Base-by-base conservation (phyloP, 2,329 filamentous ascomycete genomes). In the Coccinonectria pachysandricola region DNA sequence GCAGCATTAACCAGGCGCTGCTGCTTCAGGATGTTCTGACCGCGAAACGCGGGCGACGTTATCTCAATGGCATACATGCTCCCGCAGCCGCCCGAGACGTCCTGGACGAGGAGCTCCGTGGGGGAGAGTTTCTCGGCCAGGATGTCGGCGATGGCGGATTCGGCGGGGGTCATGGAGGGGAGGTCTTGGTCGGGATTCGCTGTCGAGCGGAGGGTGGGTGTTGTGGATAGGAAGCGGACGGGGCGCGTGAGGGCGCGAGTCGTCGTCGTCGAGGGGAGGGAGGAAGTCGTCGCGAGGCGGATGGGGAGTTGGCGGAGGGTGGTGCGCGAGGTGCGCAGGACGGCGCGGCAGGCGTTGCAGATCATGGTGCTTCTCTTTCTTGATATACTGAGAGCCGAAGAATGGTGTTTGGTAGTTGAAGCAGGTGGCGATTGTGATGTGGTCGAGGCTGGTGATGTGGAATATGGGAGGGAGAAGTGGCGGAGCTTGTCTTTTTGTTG, bases 61-160 rank as follows among this genome's bases (percentile, higher is more conserved):
- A 91, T 75, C 45, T 87, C 78, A 40, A 92, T 79, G 30, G 75
- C 79, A 58, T 91, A 91, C 84, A 91, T 91, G 48, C 76, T 82
- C 7, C 83, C 83, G 57, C 83, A 92, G 15, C 83, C 83, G 32
- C 84, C 83, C 13, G 78, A 84, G 26, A 91, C 73, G 56, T 92
- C 83, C 51, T 79, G 77, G 7, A 91, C 80, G 53, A 75, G 54
- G 14, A 75, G 53, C 32, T 65, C 53, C 0, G 62, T 62, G 1
- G 70, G 68, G 2, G 50, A 37, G 29, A 74, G 68, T 43, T 65
- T 65, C 6, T 54, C 53, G 11, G 52, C 38, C 27, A 75, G 56
- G 25, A 62, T 56, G 31, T 68, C 62, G 57, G 71, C 78, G 42
- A 80, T 69, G 33, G 62, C 58, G 15, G 61, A 58, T 47, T 80